Percentiles rank a stretch among this genome's conserved stretches.
Evolutionary conservation across 345 rosid genomes (phyloP).

Genomic region (Bruguiera sexangula): DNA sequence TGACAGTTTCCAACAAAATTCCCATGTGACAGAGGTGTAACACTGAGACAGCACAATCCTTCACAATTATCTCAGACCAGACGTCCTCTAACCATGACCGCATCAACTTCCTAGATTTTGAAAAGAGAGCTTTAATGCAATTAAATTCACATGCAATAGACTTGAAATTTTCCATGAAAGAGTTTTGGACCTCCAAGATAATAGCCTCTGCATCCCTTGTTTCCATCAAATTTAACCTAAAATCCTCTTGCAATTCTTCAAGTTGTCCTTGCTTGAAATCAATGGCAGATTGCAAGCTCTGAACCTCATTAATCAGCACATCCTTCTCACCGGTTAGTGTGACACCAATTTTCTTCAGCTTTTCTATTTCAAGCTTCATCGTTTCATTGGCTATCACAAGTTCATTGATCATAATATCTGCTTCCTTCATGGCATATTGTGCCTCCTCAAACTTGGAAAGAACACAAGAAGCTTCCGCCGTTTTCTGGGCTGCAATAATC

Average conservation of each 20-base stretch:
- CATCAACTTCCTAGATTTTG: conserved; percentile 50
- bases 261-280: conserved; percentile 47
- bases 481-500: conserved; percentile 56
- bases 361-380: conserved; percentile 62
- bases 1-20: conserved; percentile 70
- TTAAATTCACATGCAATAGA: conserved; percentile 45
- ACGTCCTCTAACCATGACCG: conserved; percentile 76
- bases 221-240: conserved; percentile 50
- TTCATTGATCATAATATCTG: conserved; percentile 76
- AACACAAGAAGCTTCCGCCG: conserved; percentile 61
- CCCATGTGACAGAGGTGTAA: conserved; percentile 93
- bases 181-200: conserved; percentile 41
- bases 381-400: conserved; percentile 69
- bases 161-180: conserved; percentile 40
- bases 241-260: conserved; percentile 59
- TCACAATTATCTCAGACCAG: conserved; percentile 84
- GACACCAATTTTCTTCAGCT: conserved; percentile 44
- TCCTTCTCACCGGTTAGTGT: conserved; percentile 53
- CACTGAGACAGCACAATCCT: conserved; percentile 88
- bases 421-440: conserved; percentile 73
- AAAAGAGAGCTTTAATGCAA: conserved; percentile 45
- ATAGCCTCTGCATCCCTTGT: conserved; percentile 50
- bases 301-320: conserved; percentile 46
- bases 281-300: conserved; percentile 52
- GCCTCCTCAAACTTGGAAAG: conserved; percentile 88